Base-by-base conservation (phyloP, 2,329 filamentous ascomycete genomes). In the Aspergillus aculeatinus region DNA sequence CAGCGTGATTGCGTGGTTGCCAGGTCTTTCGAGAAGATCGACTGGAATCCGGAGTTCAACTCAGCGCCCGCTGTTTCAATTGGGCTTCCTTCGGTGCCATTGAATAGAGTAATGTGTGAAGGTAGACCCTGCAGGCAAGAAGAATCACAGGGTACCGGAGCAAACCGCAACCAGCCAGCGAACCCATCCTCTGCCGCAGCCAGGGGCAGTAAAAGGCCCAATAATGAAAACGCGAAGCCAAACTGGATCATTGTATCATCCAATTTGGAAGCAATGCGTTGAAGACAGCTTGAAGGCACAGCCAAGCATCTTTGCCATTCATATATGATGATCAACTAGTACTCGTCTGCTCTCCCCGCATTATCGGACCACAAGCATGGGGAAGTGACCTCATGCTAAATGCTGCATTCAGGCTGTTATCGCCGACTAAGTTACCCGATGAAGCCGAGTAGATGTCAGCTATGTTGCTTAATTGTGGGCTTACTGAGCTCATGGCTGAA, bases 91-190 rank as follows among this genome's bases (percentile, higher is more conserved):
- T 79, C 69, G 7, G 82, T 84, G 14, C 71, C 76, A 67, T 87
- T 88, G 62, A 87, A 77, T 3, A 79, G 75, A 39, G 85, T 71
- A 56, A 89, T 81, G 11, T 65, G 74, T 1, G 74, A 76, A 4
- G 86, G 85, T 4, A 84, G 67, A 2, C 62, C 64, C 42, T 74
- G 74, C 44, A 74, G 72, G 51, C 79, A 76, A 53, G 66, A 69
- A 11, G 72, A 67, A 27, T 76, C 72, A 55, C 74, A 63, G 5
- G 80, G 74, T 14, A 87, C 68, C 9, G 81, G 79, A 33, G 86
- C 86, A 70, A 89, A 89, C 52, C 87, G 82, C 58, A 89, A 73
- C 87, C 87, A 90, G 51, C 78, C 87, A 59, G 82, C 76, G 25
- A 86, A 74, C 11, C 87, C 87, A 67, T 84, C 82, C 67, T 90